These are phyloP conservation scores for Cryptococcus maquisensis DNA, from an alignment of 1,284 basidiomycete species.

Conservation along the genomic window DNA sequence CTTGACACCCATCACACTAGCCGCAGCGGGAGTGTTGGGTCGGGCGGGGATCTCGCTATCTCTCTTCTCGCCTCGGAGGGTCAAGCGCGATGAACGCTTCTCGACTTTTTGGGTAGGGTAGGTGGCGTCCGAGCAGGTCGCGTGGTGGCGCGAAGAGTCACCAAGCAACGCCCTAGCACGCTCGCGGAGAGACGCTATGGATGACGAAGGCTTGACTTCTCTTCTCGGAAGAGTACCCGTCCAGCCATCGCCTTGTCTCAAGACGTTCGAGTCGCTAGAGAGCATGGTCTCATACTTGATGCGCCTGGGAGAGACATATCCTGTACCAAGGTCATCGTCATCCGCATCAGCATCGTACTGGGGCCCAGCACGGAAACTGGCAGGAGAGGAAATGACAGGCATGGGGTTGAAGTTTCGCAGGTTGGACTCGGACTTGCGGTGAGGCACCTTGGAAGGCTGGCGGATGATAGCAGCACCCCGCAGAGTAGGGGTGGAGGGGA, in stretches of 20 bases:
- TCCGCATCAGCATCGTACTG: conserved; percentile 17
- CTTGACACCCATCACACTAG: conserved; percentile 6
- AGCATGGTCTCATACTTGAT: conserved; percentile 29
- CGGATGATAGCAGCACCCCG: conserved; percentile 19
- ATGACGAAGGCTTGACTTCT: conserved; percentile 31
- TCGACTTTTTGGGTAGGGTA: conserved; percentile 2
- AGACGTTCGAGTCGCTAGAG: conserved; percentile 28
- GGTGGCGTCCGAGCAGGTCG: not conserved
- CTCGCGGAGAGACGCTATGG: conserved; percentile 37
- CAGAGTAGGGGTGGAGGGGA: conserved; percentile 35
- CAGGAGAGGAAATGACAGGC: conserved; percentile 16
- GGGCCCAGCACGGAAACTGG: conserved; percentile 8
- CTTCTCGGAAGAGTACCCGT: conserved; percentile 3
- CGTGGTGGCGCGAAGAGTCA: conserved; percentile 7
- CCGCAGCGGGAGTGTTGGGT: conserved; percentile 12
- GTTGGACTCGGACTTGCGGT: conserved; percentile 38
- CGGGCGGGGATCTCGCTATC: conserved; percentile 2
- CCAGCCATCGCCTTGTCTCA: conserved; percentile 36
- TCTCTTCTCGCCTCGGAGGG: not conserved
- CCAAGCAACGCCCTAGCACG: conserved; percentile 29
- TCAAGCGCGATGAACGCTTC: conserved; percentile 12
- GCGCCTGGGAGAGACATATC: conserved; percentile 11
- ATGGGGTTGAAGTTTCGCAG: conserved; percentile 37
- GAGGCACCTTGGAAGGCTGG: conserved; percentile 7
- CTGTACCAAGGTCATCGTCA: conserved; percentile 14